A percentile compares a stretch with the other conserved stretches of the same genome.
phyloP scores from a whole-genome alignment of 208 protist genomes.

The Trypanosoma caninum region DNA sequence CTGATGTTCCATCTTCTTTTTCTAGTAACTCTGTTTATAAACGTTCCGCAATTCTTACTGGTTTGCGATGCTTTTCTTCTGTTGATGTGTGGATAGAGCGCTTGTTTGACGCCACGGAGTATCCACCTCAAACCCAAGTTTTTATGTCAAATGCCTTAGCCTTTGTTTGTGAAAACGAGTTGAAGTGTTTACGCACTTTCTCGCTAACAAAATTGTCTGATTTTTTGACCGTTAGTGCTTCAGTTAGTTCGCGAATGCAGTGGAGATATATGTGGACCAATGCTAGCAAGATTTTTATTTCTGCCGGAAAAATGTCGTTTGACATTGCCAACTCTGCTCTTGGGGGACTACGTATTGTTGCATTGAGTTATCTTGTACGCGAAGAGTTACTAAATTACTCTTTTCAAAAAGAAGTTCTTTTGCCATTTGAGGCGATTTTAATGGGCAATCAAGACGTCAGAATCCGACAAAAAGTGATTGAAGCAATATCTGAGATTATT shows the following conservation, averaged over 20 bases:
- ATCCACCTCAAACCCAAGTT: constrained; percentile 55
- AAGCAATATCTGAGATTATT: constrained; percentile 70
- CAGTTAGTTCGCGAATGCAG: constrained; percentile 68
- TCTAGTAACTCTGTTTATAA: constrained; percentile 28
- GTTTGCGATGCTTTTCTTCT: constrained; percentile 37
- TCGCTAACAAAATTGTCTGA: constrained; percentile 82
- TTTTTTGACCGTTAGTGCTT: constrained; percentile 77
- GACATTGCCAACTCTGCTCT: constrained; percentile 39
- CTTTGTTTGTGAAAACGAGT: constrained; percentile 67
- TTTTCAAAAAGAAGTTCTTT: constrained; percentile 83
- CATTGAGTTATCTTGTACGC: constrained; percentile 68
- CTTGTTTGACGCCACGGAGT: constrained; percentile 78
- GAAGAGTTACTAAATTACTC: constrained; percentile 82
- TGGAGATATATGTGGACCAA: constrained; percentile 80
- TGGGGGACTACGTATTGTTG: constrained; percentile 66
- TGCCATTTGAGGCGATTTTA: constrained; percentile 72
- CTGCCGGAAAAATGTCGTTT: constrained; percentile 42
- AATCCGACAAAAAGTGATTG: constrained; percentile 61
- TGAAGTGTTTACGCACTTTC: constrained; percentile 69
- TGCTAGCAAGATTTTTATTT: constrained; percentile 64
- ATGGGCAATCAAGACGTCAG: constrained; percentile 58
- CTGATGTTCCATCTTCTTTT: constrained; percentile 45
- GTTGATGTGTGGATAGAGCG: constrained; percentile 80
- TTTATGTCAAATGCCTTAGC: constrained; percentile 73
- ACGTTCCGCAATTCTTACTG: constrained; percentile 42